Evolutionary conservation across 177 flowering plant species (phyloP).

Genomic region (Vitis hybrid): DNA sequence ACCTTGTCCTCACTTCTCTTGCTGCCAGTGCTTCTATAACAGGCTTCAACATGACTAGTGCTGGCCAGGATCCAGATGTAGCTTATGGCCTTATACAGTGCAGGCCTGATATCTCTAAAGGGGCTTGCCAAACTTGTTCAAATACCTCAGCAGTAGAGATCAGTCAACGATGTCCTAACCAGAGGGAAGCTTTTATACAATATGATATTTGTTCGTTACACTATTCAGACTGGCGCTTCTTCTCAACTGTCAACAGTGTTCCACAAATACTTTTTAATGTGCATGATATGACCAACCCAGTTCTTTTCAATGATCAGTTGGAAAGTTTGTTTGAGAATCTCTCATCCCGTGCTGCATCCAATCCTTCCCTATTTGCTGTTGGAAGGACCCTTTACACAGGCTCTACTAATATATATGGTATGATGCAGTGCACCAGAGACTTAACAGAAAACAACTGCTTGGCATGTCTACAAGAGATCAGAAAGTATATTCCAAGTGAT

Average conservation of each 20-base stretch:
- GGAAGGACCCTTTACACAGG: slow-evolving; percentile 1
- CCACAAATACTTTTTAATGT: neutral
- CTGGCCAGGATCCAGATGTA: slow-evolving; percentile 16
- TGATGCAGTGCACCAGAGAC: slow-evolving; percentile 39
- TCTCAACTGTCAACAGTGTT: slow-evolving; percentile 3
- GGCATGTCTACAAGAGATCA: slow-evolving; percentile 21
- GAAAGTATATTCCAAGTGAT: slow-evolving; percentile 5
- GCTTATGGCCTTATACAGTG: slow-evolving; percentile 36
- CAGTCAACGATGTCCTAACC: slow-evolving; percentile 14
- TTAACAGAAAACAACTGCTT: slow-evolving; percentile 16
- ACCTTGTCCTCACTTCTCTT: slow-evolving; percentile 15
- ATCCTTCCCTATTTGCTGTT: slow-evolving; percentile 16
- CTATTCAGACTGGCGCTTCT: slow-evolving; percentile 27
- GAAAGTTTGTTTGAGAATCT: slow-evolving; percentile 19
- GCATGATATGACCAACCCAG: slow-evolving; percentile 3
- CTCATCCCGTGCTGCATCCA: slow-evolving; percentile 13
- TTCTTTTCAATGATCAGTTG: slow-evolving; percentile 15
- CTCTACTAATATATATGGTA: slow-evolving; percentile 9
- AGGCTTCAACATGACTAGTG: slow-evolving; percentile 14
- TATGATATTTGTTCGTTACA: slow-evolving; percentile 23
- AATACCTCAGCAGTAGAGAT: slow-evolving; percentile 11
- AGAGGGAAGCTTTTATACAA: slow-evolving; percentile 18
- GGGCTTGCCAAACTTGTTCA: slow-evolving; percentile 27
- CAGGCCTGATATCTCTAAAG: slow-evolving; percentile 11
- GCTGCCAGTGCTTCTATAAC: slow-evolving; percentile 12